phyloP scores from a whole-genome alignment of 2,329 filamentous ascomycete species.

The Alternaria sp. region DNA sequence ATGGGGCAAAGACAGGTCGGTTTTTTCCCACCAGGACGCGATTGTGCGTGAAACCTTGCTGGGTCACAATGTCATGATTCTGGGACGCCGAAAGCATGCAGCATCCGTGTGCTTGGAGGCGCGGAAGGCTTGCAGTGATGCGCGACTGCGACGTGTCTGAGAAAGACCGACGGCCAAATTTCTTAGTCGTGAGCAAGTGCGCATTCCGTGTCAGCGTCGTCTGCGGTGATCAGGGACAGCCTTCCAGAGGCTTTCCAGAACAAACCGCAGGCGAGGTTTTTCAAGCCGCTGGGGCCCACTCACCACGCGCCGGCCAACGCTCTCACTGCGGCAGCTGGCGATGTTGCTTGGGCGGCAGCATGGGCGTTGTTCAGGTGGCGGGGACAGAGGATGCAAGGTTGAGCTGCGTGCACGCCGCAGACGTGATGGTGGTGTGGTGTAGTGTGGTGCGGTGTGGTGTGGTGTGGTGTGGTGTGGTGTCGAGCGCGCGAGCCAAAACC shows the following conservation, averaged over 20 bases:
- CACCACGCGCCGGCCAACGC: slow-evolving; percentile 32
- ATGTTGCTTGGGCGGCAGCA: slow-evolving; percentile 7
- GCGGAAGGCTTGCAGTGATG: slow-evolving; percentile 47
- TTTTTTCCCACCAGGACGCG: slow-evolving; percentile 31
- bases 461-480: slow-evolving; percentile 7
- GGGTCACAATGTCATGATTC: slow-evolving; percentile 29
- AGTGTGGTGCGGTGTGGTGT: background rate
- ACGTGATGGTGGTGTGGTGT: slow-evolving; percentile 9
- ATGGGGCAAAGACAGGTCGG: slow-evolving; percentile 31
- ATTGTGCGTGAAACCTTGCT: slow-evolving; percentile 42
- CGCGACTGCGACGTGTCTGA: slow-evolving; percentile 39
- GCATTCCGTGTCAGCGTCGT: slow-evolving; percentile 25
- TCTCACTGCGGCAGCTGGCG: slow-evolving; percentile 30
- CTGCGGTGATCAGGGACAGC: slow-evolving; percentile 18
- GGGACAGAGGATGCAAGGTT: background rate
- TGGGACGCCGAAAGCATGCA: slow-evolving; percentile 42
- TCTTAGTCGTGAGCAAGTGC: slow-evolving; percentile 10
- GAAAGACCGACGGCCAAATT: slow-evolving; percentile 26
- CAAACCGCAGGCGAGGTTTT: slow-evolving; percentile 30
- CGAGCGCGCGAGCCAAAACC: slow-evolving; percentile 4
- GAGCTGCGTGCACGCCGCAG: slow-evolving; percentile 3
- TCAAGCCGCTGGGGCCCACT: slow-evolving; percentile 34
- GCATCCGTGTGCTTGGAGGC: slow-evolving; percentile 39
- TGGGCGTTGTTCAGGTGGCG: slow-evolving; percentile 3
- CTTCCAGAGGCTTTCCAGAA: slow-evolving; percentile 38